Conservation (phyloP, 108 stramenopile species). For the Cylindrotheca closterium region DNA sequence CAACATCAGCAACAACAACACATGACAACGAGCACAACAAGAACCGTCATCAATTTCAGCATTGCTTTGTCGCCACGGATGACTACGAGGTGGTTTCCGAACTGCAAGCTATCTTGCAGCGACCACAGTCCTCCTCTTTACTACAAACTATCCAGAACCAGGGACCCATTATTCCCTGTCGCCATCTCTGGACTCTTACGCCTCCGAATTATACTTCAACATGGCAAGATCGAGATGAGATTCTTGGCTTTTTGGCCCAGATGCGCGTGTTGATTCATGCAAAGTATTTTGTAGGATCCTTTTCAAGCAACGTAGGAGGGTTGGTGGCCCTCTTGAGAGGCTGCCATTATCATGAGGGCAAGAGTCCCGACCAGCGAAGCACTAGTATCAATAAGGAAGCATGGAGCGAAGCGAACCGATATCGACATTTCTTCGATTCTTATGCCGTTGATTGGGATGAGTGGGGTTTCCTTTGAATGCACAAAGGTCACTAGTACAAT, state of each 20-base stretch:
- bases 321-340: not conserved
- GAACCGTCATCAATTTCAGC: too few relatives aligned
- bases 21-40: too few relatives aligned
- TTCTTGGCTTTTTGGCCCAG: not conserved
- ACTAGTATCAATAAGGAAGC: not conserved
- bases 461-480: not conserved
- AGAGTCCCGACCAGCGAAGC: too few relatives aligned
- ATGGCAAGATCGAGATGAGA: conserved; percentile 1
- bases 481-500: too few relatives aligned
- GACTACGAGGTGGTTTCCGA: not conserved
- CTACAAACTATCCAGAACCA: too few relatives aligned
- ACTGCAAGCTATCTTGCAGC: not conserved
- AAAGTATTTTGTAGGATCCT: conserved; percentile 11
- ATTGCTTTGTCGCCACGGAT: conserved; percentile 4
- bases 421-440: conserved; percentile 5
- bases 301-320: conserved; percentile 2
- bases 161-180: not conserved
- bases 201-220: not conserved
- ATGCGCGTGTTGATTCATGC: not conserved
- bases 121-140: not conserved
- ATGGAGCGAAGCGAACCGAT: not conserved
- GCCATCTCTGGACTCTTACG: not conserved
- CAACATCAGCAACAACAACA: not conserved
- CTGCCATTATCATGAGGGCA: not conserved
- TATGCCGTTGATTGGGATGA: conserved; percentile 1